Conservation (phyloP, 345 rosid species). For the Melastoma malabathricum region DNA sequence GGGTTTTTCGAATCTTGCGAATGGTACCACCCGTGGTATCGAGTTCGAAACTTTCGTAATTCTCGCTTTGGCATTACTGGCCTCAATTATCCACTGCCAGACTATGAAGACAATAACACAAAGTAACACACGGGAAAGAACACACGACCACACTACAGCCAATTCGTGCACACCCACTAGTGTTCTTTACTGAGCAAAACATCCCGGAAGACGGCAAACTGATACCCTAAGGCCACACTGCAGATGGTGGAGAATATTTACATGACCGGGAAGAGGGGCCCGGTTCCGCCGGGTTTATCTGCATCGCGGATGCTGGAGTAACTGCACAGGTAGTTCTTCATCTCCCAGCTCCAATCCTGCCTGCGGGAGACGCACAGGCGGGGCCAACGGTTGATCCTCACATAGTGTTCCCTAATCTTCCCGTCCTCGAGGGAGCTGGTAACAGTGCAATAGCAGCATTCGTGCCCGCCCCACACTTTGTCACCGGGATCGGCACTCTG, state of each 20-base stretch:
- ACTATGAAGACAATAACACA: too few species aligned
- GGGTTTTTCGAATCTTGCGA: too few species aligned
- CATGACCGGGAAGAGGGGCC: slow-evolving; percentile 18
- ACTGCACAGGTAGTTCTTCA: slow-evolving; percentile 33
- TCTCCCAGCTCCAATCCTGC: slow-evolving; percentile 62
- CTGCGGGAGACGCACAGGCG: slow-evolving; percentile 26
- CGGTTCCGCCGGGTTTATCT: slow-evolving; percentile 31
- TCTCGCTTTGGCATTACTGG: too few species aligned
- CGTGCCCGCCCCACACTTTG: slow-evolving; percentile 57
- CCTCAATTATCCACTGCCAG: too few species aligned
- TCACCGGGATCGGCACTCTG: slow-evolving; percentile 48
- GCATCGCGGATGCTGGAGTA: slow-evolving; percentile 43
- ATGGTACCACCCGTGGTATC: too few species aligned
- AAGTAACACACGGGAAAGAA: too few species aligned
- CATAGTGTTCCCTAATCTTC: slow-evolving; percentile 39
- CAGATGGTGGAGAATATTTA: not conserved
- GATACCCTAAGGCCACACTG: too few species aligned
- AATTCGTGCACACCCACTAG: too few species aligned
- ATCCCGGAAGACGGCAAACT: too few species aligned
- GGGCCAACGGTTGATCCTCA: slow-evolving; percentile 50
- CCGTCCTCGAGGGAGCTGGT: slow-evolving; percentile 34
- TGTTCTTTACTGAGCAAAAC: too few species aligned
- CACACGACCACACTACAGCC: too few species aligned
- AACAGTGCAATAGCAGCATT: slow-evolving; percentile 34
- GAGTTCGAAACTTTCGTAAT: too few species aligned